Percentiles rank a stretch among this genome's conserved stretches.
phyloP scores from a whole-genome alignment of 345 rosid genomes.

The Microthlaspi erraticum region DNA sequence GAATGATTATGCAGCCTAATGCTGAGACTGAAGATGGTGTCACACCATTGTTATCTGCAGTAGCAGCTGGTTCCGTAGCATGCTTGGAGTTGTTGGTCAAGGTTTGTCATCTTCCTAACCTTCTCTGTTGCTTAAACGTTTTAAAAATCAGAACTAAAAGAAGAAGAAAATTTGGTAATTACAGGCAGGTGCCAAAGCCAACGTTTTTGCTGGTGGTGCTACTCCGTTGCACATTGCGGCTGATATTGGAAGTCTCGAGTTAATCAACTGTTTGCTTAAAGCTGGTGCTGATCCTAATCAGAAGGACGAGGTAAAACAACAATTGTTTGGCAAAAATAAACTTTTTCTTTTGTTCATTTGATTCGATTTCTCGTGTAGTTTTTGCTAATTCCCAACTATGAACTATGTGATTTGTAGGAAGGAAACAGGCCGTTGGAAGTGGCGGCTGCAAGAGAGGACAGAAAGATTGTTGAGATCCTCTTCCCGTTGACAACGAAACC shows the following conservation, averaged over 20 bases:
- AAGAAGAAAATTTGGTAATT: slow-evolving; percentile 8
- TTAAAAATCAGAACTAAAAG: slow-evolving; percentile 1
- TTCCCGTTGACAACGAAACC: slow-evolving; percentile 67
- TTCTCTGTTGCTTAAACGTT: background rate
- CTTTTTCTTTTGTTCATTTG: background rate
- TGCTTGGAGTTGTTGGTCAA: slow-evolving; percentile 77
- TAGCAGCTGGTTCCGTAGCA: slow-evolving; percentile 84
- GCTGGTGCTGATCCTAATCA: slow-evolving; percentile 87
- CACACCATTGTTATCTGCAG: slow-evolving; percentile 86
- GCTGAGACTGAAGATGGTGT: slow-evolving; percentile 82
- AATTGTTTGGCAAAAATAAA: background rate
- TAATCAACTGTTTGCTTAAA: slow-evolving; percentile 71
- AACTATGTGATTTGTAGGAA: slow-evolving; percentile 55
- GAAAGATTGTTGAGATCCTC: slow-evolving; percentile 70
- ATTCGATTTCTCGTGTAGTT: background rate
- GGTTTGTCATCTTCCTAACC: slow-evolving; percentile 52
- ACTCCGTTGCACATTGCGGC: slow-evolving; percentile 95
- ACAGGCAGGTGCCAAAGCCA: slow-evolving; percentile 86
- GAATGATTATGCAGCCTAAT: slow-evolving; percentile 71
- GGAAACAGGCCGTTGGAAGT: slow-evolving; percentile 81
- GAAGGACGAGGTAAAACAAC: slow-evolving; percentile 65
- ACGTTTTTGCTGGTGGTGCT: slow-evolving; percentile 83
- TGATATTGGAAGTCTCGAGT: slow-evolving; percentile 67
- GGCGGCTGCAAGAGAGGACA: slow-evolving; percentile 80
- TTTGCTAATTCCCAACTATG: background rate